Evolutionary conservation across 768 basidiomycete species (phyloP).

Genomic region (Mycena metata): DNA sequence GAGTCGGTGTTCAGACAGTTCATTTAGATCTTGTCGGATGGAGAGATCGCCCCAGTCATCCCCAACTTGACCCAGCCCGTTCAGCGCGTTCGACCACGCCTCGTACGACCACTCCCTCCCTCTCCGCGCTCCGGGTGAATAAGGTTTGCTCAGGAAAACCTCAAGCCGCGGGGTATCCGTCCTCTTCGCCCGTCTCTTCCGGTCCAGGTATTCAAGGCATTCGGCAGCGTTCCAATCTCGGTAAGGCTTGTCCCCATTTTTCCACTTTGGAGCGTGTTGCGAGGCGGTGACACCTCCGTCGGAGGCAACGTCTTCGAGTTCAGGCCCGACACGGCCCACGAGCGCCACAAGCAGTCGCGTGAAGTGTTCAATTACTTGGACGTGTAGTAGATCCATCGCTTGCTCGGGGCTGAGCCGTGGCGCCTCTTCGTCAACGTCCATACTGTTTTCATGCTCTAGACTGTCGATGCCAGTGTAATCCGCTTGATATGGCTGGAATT

Average conservation of each 20-base stretch:
- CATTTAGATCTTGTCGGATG: conserved; percentile 53
- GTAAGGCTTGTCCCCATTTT: conserved; percentile 53
- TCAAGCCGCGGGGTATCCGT: conserved; percentile 61
- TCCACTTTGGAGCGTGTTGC: conserved; percentile 69
- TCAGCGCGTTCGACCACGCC: conserved; percentile 73
- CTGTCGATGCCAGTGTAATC: conserved; percentile 45
- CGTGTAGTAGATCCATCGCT: conserved; percentile 75
- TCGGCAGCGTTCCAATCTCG: conserved; percentile 67
- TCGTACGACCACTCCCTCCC: conserved; percentile 81
- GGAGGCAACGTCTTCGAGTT: conserved; percentile 51
- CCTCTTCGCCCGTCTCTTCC: conserved; percentile 49
- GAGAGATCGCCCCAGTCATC: conserved; percentile 65
- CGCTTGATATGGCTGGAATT: conserved; percentile 57
- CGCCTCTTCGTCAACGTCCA: conserved; percentile 75
- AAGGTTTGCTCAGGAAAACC: conserved; percentile 65
- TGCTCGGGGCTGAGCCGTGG: conserved; percentile 62
- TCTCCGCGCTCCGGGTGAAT: conserved; percentile 67
- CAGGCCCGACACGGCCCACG: conserved; percentile 64
- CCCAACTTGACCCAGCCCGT: conserved; percentile 62
- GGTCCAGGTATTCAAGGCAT: conserved; percentile 69
- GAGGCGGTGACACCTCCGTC: conserved; percentile 58
- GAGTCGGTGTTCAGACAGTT: conserved; percentile 26
- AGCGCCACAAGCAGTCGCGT: conserved; percentile 70
- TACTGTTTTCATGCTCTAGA: conserved; percentile 52
- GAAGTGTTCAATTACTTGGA: conserved; percentile 79